Evolutionary conservation across 345 rosid genomes (phyloP), one percentile per base, ranked within the genome.

Genomic region (Trapa bicornis): DNA sequence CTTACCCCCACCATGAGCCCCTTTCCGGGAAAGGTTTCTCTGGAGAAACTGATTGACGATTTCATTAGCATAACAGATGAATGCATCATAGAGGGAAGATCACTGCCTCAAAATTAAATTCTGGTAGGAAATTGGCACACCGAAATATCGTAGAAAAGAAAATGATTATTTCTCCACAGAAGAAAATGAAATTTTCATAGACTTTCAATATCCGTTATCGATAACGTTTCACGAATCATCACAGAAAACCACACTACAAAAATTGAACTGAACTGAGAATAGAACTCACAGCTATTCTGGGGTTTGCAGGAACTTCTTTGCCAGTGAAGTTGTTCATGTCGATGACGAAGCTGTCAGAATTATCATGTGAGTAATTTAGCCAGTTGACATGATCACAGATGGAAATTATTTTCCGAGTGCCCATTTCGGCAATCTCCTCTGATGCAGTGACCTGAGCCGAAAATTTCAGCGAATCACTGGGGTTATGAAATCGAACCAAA

Each of bases 1-100:
- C 29, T 67, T 68, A 64, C 67, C 65, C 42, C 79, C 76, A 41
- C 94, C 85, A 54, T 61, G 72, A 16, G 85, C 73, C 78, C 91
- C 89, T 78, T 90, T 93, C 71, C 88, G 81, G 56, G 97, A 87
- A 62, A 84, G 80, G 75, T 72, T 83, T 80, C 85, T 85, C 89
- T 90, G 92, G 58, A 53, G 32, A 53, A 53, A 53, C 5, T 4
- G 11, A 58, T 58, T 32, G 36, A 58, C 15, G 12, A 58, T 1
- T 45, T 5, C 47, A 3, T 42, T 4, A 42, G 45, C 45, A 42
- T 42, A 0, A 32, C 62, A 58, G 37, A 58, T 58, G 37, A 58
- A 58, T 35, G 33, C 62, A 58, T 35, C 14, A 58, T 35, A 35
- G 33, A 57, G 4, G 35, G 35, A 57, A 32, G 2, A 32, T 32